phyloP scores from a whole-genome alignment of 768 basidiomycete species.

The Porpolomopsis calyptriformis region DNA sequence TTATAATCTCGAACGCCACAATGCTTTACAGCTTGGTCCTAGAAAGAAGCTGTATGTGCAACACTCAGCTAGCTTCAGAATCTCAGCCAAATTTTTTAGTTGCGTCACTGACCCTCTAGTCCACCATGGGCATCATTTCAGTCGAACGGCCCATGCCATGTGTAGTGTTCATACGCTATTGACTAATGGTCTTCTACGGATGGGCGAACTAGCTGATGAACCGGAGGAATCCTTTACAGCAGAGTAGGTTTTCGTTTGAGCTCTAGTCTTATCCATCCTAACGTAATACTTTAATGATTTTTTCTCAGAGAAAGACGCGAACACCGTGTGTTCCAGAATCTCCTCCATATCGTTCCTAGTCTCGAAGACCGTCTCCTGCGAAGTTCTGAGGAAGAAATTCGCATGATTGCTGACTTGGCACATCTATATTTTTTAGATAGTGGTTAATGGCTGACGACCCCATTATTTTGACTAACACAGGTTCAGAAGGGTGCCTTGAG shows the following conservation, averaged over 20 bases:
- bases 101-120: not conserved
- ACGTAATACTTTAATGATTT: too few species aligned
- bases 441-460: not conserved
- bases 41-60: not conserved
- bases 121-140: not conserved
- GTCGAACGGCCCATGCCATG: not conserved
- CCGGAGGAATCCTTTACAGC: not conserved
- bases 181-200: not conserved
- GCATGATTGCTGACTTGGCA: conserved; percentile 2
- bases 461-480: not conserved
- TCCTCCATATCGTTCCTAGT: not conserved
- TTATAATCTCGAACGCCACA: not conserved
- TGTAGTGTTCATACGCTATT: not conserved
- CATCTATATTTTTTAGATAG: not conserved
- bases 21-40: not conserved
- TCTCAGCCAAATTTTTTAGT: not conserved
- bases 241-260: not conserved
- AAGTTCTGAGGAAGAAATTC: conserved; percentile 1
- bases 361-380: conserved; percentile 3
- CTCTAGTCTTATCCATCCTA: not conserved
- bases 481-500: conserved; percentile 1
- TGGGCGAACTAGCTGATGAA: not conserved
- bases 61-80: not conserved
- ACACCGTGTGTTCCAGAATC: not conserved
- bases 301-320: not conserved